Evolutionary conservation across 768 basidiomycete genomes (phyloP).

Genomic region (Leccinum rimulosum): DNA sequence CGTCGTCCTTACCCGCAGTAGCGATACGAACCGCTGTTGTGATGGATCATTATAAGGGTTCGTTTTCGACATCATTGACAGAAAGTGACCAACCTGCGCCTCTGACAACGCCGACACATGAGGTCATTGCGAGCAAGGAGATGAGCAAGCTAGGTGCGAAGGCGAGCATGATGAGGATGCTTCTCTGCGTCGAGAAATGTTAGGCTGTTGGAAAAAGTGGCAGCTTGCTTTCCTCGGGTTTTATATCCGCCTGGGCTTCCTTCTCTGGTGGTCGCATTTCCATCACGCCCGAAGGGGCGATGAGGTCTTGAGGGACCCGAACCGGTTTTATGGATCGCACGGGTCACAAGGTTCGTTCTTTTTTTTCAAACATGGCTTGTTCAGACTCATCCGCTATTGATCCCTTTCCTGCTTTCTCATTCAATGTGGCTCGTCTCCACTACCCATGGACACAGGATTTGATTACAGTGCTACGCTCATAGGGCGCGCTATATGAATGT

Average conservation of each 20-base stretch:
- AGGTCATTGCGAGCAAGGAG: constrained; percentile 11
- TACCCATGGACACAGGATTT: constrained; percentile 4
- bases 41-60: neutral
- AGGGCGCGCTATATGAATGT: neutral
- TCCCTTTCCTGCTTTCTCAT: neutral
- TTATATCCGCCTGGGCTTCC: constrained; percentile 6
- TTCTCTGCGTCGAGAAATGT: neutral
- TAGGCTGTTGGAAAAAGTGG: neutral
- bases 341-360: neutral
- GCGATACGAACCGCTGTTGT: neutral
- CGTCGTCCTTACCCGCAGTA: constrained; percentile 1
- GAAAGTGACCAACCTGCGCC: constrained; percentile 6
- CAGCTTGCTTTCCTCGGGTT: constrained; percentile 4
- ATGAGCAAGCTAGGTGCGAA: constrained; percentile 10
- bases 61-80: neutral
- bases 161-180: constrained; percentile 9
- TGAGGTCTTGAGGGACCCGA: neutral
- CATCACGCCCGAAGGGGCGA: neutral
- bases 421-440: neutral
- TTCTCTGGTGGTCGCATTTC: neutral
- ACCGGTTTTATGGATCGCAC: neutral
- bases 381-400: neutral
- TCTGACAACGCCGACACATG: constrained; percentile 6
- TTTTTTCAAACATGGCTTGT: constrained; percentile 1
- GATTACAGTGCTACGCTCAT: neutral